These are phyloP conservation scores for Psilocybe tampanensis DNA, from an alignment of 768 basidiomycete genomes.

Conservation along the genomic window DNA sequence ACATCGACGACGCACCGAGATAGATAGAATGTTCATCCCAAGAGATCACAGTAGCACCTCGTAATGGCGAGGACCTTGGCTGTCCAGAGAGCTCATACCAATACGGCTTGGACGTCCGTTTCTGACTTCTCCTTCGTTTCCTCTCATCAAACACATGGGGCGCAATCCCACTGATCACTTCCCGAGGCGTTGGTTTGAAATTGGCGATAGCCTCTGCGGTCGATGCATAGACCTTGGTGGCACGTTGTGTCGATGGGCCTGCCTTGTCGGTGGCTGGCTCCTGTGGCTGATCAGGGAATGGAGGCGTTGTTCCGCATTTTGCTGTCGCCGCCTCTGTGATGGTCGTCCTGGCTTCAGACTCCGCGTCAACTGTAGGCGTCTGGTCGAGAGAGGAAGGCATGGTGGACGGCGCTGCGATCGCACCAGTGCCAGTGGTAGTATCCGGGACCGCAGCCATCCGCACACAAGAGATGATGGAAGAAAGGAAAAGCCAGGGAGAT, in stretches of 20 bases:
- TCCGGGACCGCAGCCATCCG: slow-evolving; percentile 3
- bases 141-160: slow-evolving; percentile 48
- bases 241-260: slow-evolving; percentile 3
- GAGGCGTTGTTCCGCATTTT: no score
- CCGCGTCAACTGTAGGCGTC: neutral
- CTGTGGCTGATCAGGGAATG: neutral
- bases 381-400: neutral
- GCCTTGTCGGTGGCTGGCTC: neutral
- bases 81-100: slow-evolving; percentile 20
- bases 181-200: slow-evolving; percentile 42
- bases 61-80: slow-evolving; percentile 32
- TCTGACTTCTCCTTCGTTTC: slow-evolving; percentile 27
- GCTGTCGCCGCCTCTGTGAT: neutral
- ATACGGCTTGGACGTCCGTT: slow-evolving; percentile 23
- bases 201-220: slow-evolving; percentile 37
- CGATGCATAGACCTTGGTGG: slow-evolving; percentile 13
- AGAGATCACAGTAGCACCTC: slow-evolving; percentile 34
- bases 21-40: slow-evolving; percentile 35
- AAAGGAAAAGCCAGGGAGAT: slow-evolving; percentile 10
- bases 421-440: neutral
- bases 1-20: slow-evolving; percentile 24
- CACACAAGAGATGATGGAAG: slow-evolving; percentile 5
- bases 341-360: neutral
- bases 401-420: neutral
- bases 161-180: slow-evolving; percentile 46